Conservation (phyloP, 768 basidiomycete species). For the Calocera cornea region DNA sequence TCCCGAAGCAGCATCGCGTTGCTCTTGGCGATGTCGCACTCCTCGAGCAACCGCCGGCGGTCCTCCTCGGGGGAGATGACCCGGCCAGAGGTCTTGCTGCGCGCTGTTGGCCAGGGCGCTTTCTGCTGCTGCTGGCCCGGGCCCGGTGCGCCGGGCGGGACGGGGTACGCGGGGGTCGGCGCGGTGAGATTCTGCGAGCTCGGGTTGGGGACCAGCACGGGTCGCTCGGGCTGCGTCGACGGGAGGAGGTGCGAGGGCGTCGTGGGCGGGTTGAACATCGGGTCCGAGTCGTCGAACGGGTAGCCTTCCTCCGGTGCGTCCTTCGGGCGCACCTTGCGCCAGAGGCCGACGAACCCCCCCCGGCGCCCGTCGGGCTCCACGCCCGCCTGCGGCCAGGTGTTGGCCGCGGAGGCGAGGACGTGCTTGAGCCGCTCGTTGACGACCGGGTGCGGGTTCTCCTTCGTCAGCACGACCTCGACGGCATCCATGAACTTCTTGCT, state of each 20-base stretch:
- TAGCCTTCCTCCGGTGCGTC: constrained; percentile 77
- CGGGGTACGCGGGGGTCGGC: not conserved
- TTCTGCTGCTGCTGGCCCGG: too few species aligned
- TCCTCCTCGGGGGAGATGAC: constrained; percentile 72
- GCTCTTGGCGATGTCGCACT: constrained; percentile 72
- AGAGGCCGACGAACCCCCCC: constrained; percentile 54
- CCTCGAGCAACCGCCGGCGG: constrained; percentile 65
- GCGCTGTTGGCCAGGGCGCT: constrained; percentile 15
- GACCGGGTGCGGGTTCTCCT: constrained; percentile 56
- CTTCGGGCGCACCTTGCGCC: constrained; percentile 64
- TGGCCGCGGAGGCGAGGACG: constrained; percentile 71
- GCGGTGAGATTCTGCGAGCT: constrained; percentile 10
- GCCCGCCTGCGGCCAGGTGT: constrained; percentile 27
- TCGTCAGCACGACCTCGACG: constrained; percentile 56
- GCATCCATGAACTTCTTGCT: constrained; percentile 67
- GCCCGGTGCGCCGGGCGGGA: too few species aligned
- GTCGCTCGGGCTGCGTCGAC: constrained; percentile 7
- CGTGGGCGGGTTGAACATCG: constrained; percentile 58
- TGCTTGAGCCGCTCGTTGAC: constrained; percentile 68
- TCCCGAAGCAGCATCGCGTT: constrained; percentile 64
- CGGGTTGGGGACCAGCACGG: constrained; percentile 12
- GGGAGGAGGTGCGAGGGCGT: constrained; percentile 5
- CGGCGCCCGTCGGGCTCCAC: constrained; percentile 27
- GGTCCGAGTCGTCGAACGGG: constrained; percentile 64
- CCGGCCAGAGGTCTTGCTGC: constrained; percentile 24